Evolutionary conservation across 306 rosid genomes (phyloP), one percentile per base, ranked within the genome.

Genomic region (Quercus cerris): DNA sequence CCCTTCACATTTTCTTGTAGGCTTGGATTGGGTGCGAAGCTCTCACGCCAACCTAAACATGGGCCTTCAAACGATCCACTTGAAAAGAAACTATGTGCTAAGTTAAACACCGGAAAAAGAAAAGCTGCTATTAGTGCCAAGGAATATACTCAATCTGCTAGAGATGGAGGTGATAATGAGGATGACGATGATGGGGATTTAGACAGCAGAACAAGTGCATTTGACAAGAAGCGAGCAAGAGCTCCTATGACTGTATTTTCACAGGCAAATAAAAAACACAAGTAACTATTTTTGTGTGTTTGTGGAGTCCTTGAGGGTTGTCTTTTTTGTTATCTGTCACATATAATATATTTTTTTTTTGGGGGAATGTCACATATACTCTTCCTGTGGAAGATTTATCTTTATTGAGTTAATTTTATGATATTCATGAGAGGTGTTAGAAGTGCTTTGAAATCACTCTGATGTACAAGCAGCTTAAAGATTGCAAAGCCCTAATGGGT

Each of bases 11-110:
- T 31, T 28, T 81, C 74, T 25, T 85, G 56, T 54, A 92, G 99
- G 89, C 99, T 90, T 81, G 98, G 97, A 44, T 86, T 94, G 56
- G 99, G 99, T 66, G 97, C 97, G 57, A 91, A 82, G 84, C 82
- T 91, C 80, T 25, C 88, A 20, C 88, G 93, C 38, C 85, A 88
- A 22, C 61, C 87, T 69, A 90, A 85, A 49, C 59, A 76, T 61
- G 89, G 81, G 70, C 95, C 87, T 12, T 85, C 89, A 22, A 74
- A 90, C 79, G 91, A 91, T 69, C 95, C 99, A 7, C 81, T 91
- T n/a, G 97, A 88, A 70, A 82, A 86, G 71, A 92, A 85, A 85
- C 75, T 94, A 80, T 52, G 80, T 75, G 83, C 92, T 78, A 89
- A 91, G 81, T 81, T 94, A 80, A 76, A 58, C 59, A 78, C 86